Base-by-base conservation (phyloP, 2,329 filamentous ascomycete genomes). In the Trichoderma cornu-damae region DNA sequence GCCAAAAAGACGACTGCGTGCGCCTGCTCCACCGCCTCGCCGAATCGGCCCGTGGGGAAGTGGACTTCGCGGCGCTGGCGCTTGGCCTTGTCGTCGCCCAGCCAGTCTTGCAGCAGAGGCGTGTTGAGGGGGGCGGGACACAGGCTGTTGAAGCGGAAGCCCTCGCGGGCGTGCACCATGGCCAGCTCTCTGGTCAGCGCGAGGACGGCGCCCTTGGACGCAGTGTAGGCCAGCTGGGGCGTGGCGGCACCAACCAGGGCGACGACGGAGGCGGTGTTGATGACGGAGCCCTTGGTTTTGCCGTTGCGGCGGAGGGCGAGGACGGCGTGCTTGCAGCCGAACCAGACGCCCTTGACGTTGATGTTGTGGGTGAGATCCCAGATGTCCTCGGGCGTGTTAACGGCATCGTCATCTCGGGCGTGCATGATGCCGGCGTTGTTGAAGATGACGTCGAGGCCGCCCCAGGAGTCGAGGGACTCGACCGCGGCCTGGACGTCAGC, bases 351-450 rank as follows among this genome's bases (percentile, higher is more conserved):
- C 82, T 96, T 96, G 73, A 96, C 92, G 73, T 96, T 96, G 79
- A 96, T 95, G 71, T 84, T 86, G 61, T 96, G 90, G 4, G 92
- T 96, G 64, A 96, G 77, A 68, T 96, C 90, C 92, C 92, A 96
- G 77, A 96, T 92, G 66, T 84, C 85, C 77, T 96, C 90, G 50
- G 89, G 86, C 1, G 91, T 96, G 70, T 87, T 83, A 70, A 95
- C 77, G 48, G 92, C 90, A 72, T 90, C 86, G 68, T 83, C 86
- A 71, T 91, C 88, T 58, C 87, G 79, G 47, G 84, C 86, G 76
- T 96, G 92, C 92, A 96, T 96, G 73, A 96, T 96, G 56, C 92
- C 92, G 22, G 92, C 92, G 72, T 96, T 96, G 84, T 96, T 96
- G 85, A 96, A 96, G 67, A 96, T 89, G 69, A 96, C 79, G 71